A percentile compares a stretch with the other conserved stretches of the same genome.
These are phyloP conservation scores for Achlya hypogyna DNA, from an alignment of 352 stramenopile genomes.

Conservation along the genomic window DNA sequence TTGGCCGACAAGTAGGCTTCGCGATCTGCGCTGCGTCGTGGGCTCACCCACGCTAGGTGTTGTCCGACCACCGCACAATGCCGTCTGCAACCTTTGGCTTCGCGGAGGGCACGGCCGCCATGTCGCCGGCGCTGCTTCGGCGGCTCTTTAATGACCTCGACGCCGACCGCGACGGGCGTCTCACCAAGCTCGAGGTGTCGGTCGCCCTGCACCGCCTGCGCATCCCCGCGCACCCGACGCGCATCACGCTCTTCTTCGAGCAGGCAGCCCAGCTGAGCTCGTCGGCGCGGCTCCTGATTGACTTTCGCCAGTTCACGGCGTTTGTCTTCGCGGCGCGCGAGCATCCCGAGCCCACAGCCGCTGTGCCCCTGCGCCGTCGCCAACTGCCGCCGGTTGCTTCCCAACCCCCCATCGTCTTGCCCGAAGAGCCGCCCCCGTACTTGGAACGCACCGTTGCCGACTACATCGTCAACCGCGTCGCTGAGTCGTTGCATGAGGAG, in stretches of 20 bases:
- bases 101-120: slow-evolving; percentile 17
- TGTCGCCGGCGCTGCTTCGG: slow-evolving; percentile 33
- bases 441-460: not conserved
- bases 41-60: slow-evolving; percentile 26
- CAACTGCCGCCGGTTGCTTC: not conserved
- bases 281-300: not conserved
- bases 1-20: slow-evolving; percentile 10
- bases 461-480: not conserved
- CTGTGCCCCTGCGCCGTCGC: not conserved
- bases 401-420: not conserved
- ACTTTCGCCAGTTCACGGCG: slow-evolving; percentile 11
- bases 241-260: slow-evolving; percentile 57
- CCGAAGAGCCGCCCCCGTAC: not conserved
- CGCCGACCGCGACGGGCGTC: slow-evolving; percentile 44
- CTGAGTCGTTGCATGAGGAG: not conserved
- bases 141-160: slow-evolving; percentile 76
- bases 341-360: not conserved
- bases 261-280: slow-evolving; percentile 1
- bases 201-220: slow-evolving; percentile 65
- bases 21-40: not conserved
- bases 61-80: slow-evolving; percentile 65
- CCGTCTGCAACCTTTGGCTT: slow-evolving; percentile 43
- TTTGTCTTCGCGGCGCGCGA: slow-evolving; percentile 12
- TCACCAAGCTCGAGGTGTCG: slow-evolving; percentile 65
- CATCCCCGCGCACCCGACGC: slow-evolving; percentile 41